Evolutionary conservation across 169 alveolate species (phyloP).

Genomic region (Plasmodium fragile): DNA sequence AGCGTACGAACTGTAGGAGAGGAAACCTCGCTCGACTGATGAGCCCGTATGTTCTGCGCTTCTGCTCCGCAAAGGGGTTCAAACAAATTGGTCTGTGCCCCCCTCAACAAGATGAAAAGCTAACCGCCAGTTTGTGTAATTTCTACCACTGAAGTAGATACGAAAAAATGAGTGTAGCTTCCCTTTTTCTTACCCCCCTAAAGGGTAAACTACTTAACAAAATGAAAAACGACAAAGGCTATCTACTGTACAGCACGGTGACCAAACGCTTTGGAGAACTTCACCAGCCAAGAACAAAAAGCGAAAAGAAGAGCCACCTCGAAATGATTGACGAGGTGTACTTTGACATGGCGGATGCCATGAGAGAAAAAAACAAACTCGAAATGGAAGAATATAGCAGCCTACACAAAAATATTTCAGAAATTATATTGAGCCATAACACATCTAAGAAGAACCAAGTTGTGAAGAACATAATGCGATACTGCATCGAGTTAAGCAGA

Average conservation of each 20-base stretch:
- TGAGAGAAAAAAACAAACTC: conserved; percentile 45
- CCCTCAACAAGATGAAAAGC: background rate
- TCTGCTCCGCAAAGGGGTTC: background rate
- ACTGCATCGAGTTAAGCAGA: conserved; percentile 37
- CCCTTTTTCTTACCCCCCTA: background rate
- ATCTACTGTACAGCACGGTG: conserved; percentile 17
- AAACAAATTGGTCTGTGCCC: background rate
- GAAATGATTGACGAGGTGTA: conserved; percentile 58
- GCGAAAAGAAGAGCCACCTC: conserved; percentile 52
- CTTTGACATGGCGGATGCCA: conserved; percentile 72
- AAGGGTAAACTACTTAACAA: background rate
- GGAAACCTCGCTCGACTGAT: background rate
- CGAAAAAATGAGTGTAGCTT: background rate
- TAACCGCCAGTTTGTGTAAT: background rate
- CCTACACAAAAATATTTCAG: conserved; percentile 35
- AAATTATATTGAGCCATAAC: conserved; percentile 41
- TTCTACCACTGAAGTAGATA: background rate
- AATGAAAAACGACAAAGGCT: background rate
- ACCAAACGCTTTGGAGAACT: conserved; percentile 58
- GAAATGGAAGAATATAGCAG: conserved; percentile 62
- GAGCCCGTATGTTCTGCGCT: background rate
- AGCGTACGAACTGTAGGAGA: background rate
- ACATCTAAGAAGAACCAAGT: conserved; percentile 44
- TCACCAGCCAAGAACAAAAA: conserved; percentile 43
- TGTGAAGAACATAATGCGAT: conserved; percentile 43